Evolutionary conservation across 345 rosid genomes (phyloP).

Genomic region (Corymbia maculata): DNA sequence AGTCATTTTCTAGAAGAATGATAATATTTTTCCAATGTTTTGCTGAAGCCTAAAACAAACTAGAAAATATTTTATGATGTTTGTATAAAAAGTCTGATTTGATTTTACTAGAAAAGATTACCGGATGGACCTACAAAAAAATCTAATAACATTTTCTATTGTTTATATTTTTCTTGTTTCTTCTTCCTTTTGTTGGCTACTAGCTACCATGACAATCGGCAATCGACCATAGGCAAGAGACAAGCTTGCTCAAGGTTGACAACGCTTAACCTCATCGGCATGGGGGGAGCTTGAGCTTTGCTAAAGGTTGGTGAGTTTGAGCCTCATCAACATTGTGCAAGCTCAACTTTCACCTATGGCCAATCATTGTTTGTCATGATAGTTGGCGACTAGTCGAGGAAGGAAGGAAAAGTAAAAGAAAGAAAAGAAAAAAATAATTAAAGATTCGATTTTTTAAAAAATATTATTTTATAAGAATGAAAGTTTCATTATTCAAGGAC

Average conservation of each 20-base stretch:
- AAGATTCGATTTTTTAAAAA: neutral
- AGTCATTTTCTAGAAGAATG: neutral
- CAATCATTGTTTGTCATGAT: no score
- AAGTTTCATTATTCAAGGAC: neutral
- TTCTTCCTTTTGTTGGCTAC: neutral
- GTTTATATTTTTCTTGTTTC: neutral
- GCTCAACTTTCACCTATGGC: neutral
- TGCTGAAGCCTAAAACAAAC: no score
- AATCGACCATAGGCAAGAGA: neutral
- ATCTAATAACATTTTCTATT: no score
- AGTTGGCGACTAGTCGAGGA: rapidly evolving
- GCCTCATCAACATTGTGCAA: neutral
- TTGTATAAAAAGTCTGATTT: neutral
- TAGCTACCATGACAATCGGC: rapidly evolving
- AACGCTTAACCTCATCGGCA: neutral
- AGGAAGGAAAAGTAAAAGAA: rapidly evolving
- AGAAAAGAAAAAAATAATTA: no score
- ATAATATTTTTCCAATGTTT: no score
- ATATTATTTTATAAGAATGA: no score
- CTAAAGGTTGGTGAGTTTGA: neutral
- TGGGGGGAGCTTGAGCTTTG: neutral
- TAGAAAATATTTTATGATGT: no score
- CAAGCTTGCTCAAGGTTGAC: rapidly evolving
- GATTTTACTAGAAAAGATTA: no score
- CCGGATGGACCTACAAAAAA: no score